Evolutionary conservation across 2,329 filamentous ascomycete species (phyloP).

Genomic region (Epichloe gansuensis): DNA sequence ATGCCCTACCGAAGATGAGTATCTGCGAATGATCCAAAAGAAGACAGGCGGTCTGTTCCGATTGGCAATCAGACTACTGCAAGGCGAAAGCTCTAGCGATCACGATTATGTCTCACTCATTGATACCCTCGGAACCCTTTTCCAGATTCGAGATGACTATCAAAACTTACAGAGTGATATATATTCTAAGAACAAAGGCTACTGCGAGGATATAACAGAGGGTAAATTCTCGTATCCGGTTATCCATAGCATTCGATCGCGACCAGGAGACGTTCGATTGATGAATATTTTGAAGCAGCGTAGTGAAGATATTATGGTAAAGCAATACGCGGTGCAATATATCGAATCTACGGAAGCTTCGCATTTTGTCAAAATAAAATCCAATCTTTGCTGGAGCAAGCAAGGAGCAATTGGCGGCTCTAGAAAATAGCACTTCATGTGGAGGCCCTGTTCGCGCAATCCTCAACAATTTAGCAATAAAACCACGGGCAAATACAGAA

Average conservation of each 20-base stretch:
- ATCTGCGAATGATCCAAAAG: conserved; percentile 74
- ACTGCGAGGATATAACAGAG: conserved; percentile 6
- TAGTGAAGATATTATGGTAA: conserved; percentile 2
- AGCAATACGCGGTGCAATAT: conserved; percentile 3
- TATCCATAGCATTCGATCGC: conserved; percentile 6
- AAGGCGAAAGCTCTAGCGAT: conserved; percentile 39
- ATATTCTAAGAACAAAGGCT: conserved; percentile 6
- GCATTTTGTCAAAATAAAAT: neutral
- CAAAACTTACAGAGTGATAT: conserved; percentile 5
- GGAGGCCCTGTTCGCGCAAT: neutral
- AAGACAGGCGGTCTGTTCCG: conserved; percentile 76
- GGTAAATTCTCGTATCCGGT: conserved; percentile 8
- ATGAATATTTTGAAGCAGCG: conserved; percentile 5
- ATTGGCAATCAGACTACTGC: conserved; percentile 71
- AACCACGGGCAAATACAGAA: neutral
- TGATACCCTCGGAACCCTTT: conserved; percentile 1
- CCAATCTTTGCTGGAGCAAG: neutral
- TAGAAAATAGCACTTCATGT: neutral
- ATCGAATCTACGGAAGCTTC: conserved; percentile 6
- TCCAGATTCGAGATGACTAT: conserved; percentile 8
- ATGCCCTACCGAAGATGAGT: conserved; percentile 69
- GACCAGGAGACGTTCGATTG: conserved; percentile 1
- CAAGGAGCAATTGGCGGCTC: neutral
- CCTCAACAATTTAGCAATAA: neutral
- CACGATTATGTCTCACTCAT: conserved; percentile 4